Evolutionary conservation across 2,329 filamentous ascomycete genomes (phyloP).

Genomic region (Sclerotinia borealis): DNA sequence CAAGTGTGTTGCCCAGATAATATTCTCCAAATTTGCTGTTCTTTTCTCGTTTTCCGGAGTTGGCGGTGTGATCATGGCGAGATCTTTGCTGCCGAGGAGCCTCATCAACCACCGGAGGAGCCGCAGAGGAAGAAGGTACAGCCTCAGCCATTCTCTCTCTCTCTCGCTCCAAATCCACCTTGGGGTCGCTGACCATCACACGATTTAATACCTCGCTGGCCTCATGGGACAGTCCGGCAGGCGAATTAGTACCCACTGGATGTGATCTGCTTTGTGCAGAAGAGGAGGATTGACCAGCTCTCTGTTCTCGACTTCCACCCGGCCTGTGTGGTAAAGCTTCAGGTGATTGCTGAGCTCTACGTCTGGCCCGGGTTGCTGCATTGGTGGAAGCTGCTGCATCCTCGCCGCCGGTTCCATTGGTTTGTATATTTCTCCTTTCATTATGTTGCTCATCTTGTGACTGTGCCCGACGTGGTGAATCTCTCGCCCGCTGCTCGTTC

Average conservation of each 20-base stretch:
- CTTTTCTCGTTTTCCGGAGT: slow-evolving; percentile 52
- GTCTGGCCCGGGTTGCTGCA: slow-evolving; percentile 40
- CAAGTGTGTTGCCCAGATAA: slow-evolving; percentile 89
- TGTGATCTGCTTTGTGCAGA: slow-evolving; percentile 27
- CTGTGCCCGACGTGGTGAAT: slow-evolving; percentile 21
- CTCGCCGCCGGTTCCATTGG: slow-evolving; percentile 35
- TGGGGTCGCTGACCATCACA: slow-evolving; percentile 69
- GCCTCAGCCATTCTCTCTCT: slow-evolving; percentile 62
- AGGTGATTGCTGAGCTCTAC: slow-evolving; percentile 40
- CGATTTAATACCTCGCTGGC: slow-evolving; percentile 74
- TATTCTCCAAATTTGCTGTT: slow-evolving; percentile 92
- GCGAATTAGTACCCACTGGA: slow-evolving; percentile 40
- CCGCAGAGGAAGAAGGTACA: slow-evolving; percentile 38
- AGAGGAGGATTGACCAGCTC: slow-evolving; percentile 32
- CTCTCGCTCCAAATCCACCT: slow-evolving; percentile 66
- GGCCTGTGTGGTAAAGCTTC: slow-evolving; percentile 40
- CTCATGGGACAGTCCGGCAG: slow-evolving; percentile 61
- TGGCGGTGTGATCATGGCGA: slow-evolving; percentile 48
- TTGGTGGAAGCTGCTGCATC: slow-evolving; percentile 34
- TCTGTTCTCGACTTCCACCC: slow-evolving; percentile 37
- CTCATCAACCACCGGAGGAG: slow-evolving; percentile 41
- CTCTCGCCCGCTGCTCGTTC: slow-evolving; percentile 20
- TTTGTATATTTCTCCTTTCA: slow-evolving; percentile 36
- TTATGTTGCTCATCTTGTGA: slow-evolving; percentile 24
- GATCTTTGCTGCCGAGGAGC: slow-evolving; percentile 40